Conservation (phyloP, 768 basidiomycete species). For the Mycena indigotica region DNA sequence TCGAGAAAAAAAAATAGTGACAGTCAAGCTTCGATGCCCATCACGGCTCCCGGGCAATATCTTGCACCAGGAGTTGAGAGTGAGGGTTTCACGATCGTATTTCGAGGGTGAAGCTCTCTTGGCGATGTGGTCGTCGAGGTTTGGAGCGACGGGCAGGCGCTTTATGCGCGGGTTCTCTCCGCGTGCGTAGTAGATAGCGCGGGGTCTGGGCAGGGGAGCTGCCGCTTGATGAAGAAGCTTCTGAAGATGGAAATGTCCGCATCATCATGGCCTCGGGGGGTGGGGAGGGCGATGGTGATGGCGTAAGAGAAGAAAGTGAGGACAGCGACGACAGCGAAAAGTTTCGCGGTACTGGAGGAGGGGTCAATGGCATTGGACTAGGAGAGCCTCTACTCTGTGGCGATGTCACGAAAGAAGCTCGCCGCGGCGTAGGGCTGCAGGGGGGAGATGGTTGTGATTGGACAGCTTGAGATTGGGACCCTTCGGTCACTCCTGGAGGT, state of each 20-base stretch:
- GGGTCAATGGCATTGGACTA: background rate
- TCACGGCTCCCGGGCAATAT: too few species aligned
- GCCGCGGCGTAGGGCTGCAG: background rate
- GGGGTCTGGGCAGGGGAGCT: background rate
- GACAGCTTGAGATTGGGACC: background rate
- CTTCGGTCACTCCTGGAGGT: background rate
- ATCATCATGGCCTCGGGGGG: background rate
- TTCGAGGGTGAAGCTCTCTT: background rate
- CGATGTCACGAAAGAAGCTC: background rate
- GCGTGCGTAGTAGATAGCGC: background rate
- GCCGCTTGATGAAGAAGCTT: background rate
- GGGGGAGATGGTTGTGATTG: background rate
- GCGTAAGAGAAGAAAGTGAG: background rate
- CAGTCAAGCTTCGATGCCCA: too few species aligned
- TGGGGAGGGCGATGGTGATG: background rate
- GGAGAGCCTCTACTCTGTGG: background rate
- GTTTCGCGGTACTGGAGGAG: background rate
- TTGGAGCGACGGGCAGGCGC: background rate
- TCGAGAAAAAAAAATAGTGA: too few species aligned
- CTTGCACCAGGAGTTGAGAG: background rate
- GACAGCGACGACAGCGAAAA: constrained; percentile 1
- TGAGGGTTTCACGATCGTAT: constrained; percentile 12
- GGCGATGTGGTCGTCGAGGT: background rate
- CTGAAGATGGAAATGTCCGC: too few species aligned
- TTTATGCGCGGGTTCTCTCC: background rate